Conservation (phyloP, 768 basidiomycete species). For the Suillus variegatus region DNA sequence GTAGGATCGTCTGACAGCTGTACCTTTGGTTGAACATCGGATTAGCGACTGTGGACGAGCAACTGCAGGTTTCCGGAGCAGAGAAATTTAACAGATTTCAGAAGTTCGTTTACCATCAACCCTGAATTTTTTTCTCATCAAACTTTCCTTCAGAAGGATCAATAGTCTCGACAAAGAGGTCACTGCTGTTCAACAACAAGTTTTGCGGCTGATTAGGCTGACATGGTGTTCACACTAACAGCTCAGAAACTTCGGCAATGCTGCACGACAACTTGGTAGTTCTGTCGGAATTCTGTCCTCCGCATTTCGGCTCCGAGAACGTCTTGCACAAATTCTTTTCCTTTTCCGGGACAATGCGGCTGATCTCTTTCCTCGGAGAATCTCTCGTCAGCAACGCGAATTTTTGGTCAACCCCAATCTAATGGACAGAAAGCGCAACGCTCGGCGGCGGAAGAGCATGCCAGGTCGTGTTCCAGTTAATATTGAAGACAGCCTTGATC, state of each 20-base stretch:
- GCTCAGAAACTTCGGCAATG: constrained; percentile 77
- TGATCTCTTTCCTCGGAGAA: constrained; percentile 71
- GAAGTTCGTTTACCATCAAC: constrained; percentile 39
- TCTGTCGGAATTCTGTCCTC: constrained; percentile 78
- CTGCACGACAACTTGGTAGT: constrained; percentile 73
- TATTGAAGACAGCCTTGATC: constrained; percentile 42
- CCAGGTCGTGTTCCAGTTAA: constrained; percentile 23
- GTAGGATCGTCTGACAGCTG: constrained; percentile 29
- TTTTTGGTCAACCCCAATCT: constrained; percentile 33
- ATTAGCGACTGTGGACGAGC: constrained; percentile 66
- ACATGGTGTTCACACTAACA: constrained; percentile 25
- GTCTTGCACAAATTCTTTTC: constrained; percentile 66
- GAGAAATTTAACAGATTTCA: constrained; percentile 66
- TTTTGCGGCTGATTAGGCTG: background rate
- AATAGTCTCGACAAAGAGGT: constrained; percentile 69
- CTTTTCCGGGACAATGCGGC: constrained; percentile 78
- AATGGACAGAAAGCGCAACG: constrained; percentile 23
- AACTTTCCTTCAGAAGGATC: constrained; percentile 44
- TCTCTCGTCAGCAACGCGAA: constrained; percentile 45
- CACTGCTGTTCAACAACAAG: background rate
- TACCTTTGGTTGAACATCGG: background rate
- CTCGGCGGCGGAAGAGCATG: constrained; percentile 23
- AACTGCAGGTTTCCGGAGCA: constrained; percentile 66
- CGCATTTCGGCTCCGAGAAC: constrained; percentile 68
- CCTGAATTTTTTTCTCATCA: constrained; percentile 2